Evolutionary conservation across 2,329 filamentous ascomycete genomes (phyloP).

Genomic region (Penicillium sclerotiorum): DNA sequence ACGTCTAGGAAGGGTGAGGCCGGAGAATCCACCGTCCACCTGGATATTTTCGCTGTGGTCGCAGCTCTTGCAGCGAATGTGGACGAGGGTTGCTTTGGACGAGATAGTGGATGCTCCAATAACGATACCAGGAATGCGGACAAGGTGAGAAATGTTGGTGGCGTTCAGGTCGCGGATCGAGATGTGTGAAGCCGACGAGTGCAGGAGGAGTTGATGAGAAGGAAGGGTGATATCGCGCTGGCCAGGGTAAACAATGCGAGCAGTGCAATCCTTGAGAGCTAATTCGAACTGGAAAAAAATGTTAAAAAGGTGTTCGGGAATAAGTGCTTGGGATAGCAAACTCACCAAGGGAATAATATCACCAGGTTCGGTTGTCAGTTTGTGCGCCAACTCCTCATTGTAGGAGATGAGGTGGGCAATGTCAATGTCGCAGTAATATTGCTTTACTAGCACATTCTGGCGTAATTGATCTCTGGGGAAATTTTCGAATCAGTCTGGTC

Average conservation of each 20-base stretch:
- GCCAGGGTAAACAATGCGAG: slow-evolving; percentile 87
- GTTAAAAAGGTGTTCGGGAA: not conserved
- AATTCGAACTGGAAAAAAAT: slow-evolving; percentile 71
- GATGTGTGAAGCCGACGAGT: slow-evolving; percentile 86
- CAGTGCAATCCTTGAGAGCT: slow-evolving; percentile 87
- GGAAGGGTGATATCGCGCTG: slow-evolving; percentile 70
- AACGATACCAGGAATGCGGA: slow-evolving; percentile 94
- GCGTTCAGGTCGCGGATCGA: slow-evolving; percentile 94
- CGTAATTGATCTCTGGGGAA: slow-evolving; percentile 80
- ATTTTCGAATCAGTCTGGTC: slow-evolving; percentile 4
- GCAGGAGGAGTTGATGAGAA: slow-evolving; percentile 90
- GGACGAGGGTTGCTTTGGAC: slow-evolving; percentile 85
- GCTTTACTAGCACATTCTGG: slow-evolving; percentile 91
- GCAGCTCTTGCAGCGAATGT: slow-evolving; percentile 88
- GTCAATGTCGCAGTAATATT: slow-evolving; percentile 95
- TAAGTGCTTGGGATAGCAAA: slow-evolving; percentile 9
- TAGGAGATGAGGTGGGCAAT: slow-evolving; percentile 94
- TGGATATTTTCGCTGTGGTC: slow-evolving; percentile 69
- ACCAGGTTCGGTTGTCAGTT: slow-evolving; percentile 82
- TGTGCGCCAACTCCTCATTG: slow-evolving; percentile 91
- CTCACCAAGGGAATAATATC: slow-evolving; percentile 88
- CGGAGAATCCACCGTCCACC: slow-evolving; percentile 83
- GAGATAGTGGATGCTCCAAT: slow-evolving; percentile 96
- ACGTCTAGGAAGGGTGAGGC: slow-evolving; percentile 77
- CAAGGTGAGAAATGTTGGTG: slow-evolving; percentile 88